Conservation (phyloP, 202 grass and related monocot species). For the Carex sylvatica region DNA sequence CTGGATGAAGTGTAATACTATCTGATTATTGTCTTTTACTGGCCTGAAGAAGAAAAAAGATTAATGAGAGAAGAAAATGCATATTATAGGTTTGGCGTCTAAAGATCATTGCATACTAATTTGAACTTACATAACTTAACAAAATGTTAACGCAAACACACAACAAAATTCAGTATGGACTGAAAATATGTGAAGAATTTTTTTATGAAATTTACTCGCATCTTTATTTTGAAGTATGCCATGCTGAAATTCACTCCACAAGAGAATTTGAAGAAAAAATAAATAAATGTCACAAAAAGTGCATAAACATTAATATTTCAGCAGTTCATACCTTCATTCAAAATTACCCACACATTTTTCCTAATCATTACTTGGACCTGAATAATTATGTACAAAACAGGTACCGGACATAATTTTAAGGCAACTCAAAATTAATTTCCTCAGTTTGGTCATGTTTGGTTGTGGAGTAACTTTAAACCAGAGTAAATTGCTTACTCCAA, state of each 20-base stretch:
- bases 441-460: too few species aligned
- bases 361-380: background rate
- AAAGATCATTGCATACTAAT: background rate
- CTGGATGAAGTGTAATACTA: constrained; percentile 89
- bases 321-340: background rate
- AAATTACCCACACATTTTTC: background rate
- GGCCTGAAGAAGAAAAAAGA: constrained; percentile 39
- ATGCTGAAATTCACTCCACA: background rate
- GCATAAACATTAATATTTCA: background rate
- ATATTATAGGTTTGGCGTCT: background rate
- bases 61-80: background rate
- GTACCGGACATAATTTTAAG: background rate
- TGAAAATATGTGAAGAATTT: background rate
- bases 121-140: background rate
- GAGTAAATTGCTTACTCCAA: too few species aligned
- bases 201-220: background rate
- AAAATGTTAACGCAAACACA: background rate
- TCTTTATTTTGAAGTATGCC: background rate
- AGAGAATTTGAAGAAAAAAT: background rate
- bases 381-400: background rate
- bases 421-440: background rate
- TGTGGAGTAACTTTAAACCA: too few species aligned
- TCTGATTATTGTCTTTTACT: constrained; percentile 71
- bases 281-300: background rate
- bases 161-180: background rate